Percentiles rank a stretch among this genome's conserved stretches.
phyloP scores from a whole-genome alignment of 1,139 yeast genomes.

The Suhomyces terraborum region DNA sequence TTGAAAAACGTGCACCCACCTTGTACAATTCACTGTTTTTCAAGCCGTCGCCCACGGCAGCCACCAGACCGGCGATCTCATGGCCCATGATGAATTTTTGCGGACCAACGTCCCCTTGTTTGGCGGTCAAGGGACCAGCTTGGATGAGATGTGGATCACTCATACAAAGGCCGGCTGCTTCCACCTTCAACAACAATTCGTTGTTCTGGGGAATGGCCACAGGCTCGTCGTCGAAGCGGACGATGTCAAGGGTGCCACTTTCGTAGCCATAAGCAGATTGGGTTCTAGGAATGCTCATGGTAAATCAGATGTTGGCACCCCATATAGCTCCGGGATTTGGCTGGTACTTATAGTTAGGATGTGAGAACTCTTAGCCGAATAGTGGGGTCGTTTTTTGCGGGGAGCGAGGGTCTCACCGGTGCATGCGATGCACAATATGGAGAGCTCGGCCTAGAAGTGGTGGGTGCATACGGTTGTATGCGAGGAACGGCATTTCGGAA shows the following conservation, averaged over 20 bases:
- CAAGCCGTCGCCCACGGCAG: conserved; percentile 39
- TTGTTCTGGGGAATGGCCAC: conserved; percentile 39
- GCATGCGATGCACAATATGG: conserved; percentile 3
- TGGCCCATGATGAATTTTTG: conserved; percentile 54
- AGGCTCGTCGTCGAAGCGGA: conserved; percentile 29
- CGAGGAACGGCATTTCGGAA: no score
- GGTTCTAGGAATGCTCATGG: conserved; percentile 19
- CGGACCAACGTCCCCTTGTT: conserved; percentile 22
- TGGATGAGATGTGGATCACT: conserved; percentile 51
- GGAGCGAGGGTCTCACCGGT: background rate
- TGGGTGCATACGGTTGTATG: background rate
- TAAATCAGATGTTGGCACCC: no score
- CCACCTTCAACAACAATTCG: conserved; percentile 47
- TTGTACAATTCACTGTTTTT: conserved; percentile 28
- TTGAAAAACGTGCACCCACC: conserved; percentile 40
- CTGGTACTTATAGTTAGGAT: conserved; percentile 1
- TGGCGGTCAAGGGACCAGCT: conserved; percentile 23
- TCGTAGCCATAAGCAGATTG: conserved; percentile 26
- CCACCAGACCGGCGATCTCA: conserved; percentile 55
- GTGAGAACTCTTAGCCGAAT: no score
- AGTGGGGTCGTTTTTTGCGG: conserved; percentile 2
- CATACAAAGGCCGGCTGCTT: conserved; percentile 56
- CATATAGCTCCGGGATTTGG: no score
- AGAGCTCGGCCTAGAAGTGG: background rate
- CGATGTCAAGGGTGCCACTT: conserved; percentile 20